Conservation (phyloP, 179 eudicot species). For the Beta lomatogona region DNA sequence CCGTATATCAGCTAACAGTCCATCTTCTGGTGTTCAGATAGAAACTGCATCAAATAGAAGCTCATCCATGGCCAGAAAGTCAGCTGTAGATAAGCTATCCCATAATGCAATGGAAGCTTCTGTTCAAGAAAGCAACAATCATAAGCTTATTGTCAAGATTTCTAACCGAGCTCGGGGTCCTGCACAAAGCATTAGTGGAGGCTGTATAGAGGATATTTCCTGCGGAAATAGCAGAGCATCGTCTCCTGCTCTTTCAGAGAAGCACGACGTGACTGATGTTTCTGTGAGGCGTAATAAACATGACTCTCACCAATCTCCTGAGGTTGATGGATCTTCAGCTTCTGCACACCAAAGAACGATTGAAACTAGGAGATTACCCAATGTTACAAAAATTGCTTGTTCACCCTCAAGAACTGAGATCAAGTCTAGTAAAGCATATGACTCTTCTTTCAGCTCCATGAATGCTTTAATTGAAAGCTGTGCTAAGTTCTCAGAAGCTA, state of each 20-base stretch:
- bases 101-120: constrained; percentile 41
- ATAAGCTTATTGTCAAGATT: constrained; percentile 70
- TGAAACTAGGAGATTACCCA: constrained; percentile 35
- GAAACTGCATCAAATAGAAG: constrained; percentile 44
- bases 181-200: constrained; percentile 55
- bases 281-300: constrained; percentile 25
- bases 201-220: constrained; percentile 44
- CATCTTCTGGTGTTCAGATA: constrained; percentile 43
- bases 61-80: constrained; percentile 36
- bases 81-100: constrained; percentile 49
- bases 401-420: constrained; percentile 28
- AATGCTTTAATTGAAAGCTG: constrained; percentile 53
- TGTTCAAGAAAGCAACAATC: constrained; percentile 39
- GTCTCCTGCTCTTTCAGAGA: constrained; percentile 41
- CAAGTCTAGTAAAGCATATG: constrained; percentile 27
- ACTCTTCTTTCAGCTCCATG: constrained; percentile 45
- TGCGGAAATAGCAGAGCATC: constrained; percentile 41
- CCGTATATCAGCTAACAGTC: constrained; percentile 47
- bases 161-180: constrained; percentile 76
- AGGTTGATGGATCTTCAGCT: constrained; percentile 40
- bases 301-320: constrained; percentile 35
- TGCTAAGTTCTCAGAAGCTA: constrained; percentile 41
- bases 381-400: constrained; percentile 24
- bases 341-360: constrained; percentile 30
- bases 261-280: constrained; percentile 30